Conservation (phyloP, 306 rosid species). For the Myrica gale region DNA sequence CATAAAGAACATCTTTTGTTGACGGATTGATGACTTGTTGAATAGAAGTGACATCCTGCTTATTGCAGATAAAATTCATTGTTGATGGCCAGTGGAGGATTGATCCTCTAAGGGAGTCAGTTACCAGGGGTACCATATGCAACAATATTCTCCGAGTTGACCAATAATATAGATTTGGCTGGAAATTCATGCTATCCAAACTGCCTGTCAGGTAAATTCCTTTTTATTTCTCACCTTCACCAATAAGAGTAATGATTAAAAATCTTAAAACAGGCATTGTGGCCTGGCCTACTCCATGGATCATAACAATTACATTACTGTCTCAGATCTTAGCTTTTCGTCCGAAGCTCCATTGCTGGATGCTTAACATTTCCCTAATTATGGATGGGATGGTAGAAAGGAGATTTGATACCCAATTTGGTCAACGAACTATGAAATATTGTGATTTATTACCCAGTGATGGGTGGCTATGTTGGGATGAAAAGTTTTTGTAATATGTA, state of each 20-base stretch:
- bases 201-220: constrained; percentile 27
- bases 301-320: background rate
- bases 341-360: background rate
- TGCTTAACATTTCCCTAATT: background rate
- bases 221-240: constrained; percentile 4
- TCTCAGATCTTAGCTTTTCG: background rate
- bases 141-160: constrained; percentile 83
- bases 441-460: background rate
- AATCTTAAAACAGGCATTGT: background rate
- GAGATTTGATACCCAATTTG: background rate
- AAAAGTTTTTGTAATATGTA: background rate
- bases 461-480: background rate
- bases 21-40: constrained; percentile 9
- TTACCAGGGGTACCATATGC: constrained; percentile 54
- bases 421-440: background rate
- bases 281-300: background rate
- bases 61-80: constrained; percentile 75
- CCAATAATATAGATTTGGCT: constrained; percentile 34
- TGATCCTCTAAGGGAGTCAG: constrained; percentile 70
- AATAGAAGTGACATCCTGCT: constrained; percentile 4
- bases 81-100: constrained; percentile 82
- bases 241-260: constrained; percentile 1
- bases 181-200: constrained; percentile 24
- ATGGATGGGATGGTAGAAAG: background rate
- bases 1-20: background rate